Base-by-base conservation (phyloP, 805 yeast species). In the Yamadazyma phyllophila region DNA sequence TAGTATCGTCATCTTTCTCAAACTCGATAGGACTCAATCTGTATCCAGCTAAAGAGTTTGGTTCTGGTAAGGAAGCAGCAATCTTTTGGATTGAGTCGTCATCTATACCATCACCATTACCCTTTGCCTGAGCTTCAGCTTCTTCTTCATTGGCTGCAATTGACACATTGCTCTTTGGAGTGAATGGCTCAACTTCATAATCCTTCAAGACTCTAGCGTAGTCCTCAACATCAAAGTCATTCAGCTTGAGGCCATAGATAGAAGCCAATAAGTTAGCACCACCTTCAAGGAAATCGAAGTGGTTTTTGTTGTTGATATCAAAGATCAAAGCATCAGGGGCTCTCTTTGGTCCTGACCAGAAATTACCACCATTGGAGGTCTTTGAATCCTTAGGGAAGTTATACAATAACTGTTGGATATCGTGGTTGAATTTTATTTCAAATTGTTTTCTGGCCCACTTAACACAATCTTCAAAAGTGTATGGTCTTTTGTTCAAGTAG, bases 271-370 rank as follows among this genome's bases (percentile, higher is more conserved):
- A 76, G 61, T 89, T 88, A 2, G 99, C 98, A 45, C 85, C 98
- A 12, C 88, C 96, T 44, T 83, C 83, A 45, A 94, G 72, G 59
- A 92, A 94, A 57, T 86, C 80, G 63, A 83, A 78, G 64, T 92
- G 97, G 57, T 88, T 86, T 10, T 76, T 74, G 61, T 89, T 81
- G 57, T 81, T 71, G 54, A 85, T 74, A 60, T 90, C 92, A 62
- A 94, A 90, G 11, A 53, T 73, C 51, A 90, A 75, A n/a, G 96
- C 88, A 37, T 76, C 79, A 40, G 99, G 99, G 14, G 96, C 96
- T 65, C 98, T 83, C 70, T 94, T 94, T 29, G 98, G 94, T 45
- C 97, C 97, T 15, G 96, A 81, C 99, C 99, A 94, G 69, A 94
- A 94, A 56, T 95, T 94, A 27, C 84, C 90, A 45, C 99, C 99